These are phyloP conservation scores for Suhomyces emberorum DNA, from an alignment of 805 yeast genomes.

Conservation along the genomic window DNA sequence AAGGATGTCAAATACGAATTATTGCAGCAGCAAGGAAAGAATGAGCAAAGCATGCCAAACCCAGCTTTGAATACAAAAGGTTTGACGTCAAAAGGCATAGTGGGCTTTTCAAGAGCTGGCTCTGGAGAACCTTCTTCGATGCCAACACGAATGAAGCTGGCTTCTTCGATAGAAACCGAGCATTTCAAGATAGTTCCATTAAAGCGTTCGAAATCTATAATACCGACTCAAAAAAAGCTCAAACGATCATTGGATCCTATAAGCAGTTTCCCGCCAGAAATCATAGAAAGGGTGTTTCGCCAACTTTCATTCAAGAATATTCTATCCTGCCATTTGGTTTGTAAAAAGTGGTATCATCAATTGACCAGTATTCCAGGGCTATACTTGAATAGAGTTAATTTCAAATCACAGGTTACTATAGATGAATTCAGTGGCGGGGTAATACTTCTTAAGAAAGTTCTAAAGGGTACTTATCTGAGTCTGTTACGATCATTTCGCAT, in stretches of 20 bases:
- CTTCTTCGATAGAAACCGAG: too few relatives aligned
- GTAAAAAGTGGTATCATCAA: slow-evolving; percentile 29
- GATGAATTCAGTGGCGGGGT: slow-evolving; percentile 30
- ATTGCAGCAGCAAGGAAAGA: slow-evolving; percentile 1
- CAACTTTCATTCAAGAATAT: slow-evolving; percentile 18
- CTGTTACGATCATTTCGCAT: slow-evolving; percentile 20
- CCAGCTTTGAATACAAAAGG: slow-evolving; percentile 12
- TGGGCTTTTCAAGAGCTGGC: too few relatives aligned
- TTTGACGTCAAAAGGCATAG: neutral
- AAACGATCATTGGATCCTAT: slow-evolving; percentile 24
- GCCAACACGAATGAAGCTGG: too few relatives aligned
- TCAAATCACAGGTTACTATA: slow-evolving; percentile 23
- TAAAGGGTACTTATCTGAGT: slow-evolving; percentile 12
- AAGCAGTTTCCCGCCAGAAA: slow-evolving; percentile 25
- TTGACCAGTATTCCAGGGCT: slow-evolving; percentile 25
- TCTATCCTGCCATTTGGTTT: slow-evolving; percentile 31
- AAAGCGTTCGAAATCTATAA: slow-evolving; percentile 10
- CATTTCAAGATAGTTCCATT: slow-evolving; percentile 14
- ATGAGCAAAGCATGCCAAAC: neutral
- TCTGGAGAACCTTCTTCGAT: too few relatives aligned
- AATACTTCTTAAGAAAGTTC: slow-evolving; percentile 24
- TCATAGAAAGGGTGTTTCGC: slow-evolving; percentile 26
- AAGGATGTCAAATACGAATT: slow-evolving; percentile 1
- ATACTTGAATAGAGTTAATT: slow-evolving; percentile 18
- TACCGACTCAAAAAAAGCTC: neutral